A percentile compares a stretch with the other conserved stretches of the same genome.
phyloP scores from a whole-genome alignment of 352 stramenopile species.

The Phytophthora macrochlamydospora region DNA sequence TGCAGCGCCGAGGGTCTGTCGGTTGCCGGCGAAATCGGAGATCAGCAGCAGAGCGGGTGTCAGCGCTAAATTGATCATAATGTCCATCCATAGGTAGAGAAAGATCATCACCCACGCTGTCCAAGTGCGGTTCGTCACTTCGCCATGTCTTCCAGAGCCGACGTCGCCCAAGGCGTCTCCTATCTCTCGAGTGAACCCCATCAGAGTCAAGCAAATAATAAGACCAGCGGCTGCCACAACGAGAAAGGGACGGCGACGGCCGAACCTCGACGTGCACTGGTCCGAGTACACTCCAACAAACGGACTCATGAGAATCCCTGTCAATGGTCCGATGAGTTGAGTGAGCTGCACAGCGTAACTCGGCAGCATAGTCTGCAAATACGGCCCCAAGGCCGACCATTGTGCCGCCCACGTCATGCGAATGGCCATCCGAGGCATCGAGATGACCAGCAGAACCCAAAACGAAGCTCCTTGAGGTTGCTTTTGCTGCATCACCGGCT shows the following conservation, averaged over 20 bases:
- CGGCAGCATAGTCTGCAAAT: conserved; percentile 51
- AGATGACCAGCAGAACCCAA: conserved; percentile 45
- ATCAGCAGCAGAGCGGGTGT: conserved; percentile 54
- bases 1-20: conserved; percentile 50
- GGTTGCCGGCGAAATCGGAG: conserved; percentile 60
- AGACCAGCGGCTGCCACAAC: conserved; percentile 38
- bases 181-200: conserved; percentile 61
- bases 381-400: conserved; percentile 58
- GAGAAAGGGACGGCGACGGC: conserved; percentile 46
- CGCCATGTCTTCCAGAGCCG: conserved; percentile 26
- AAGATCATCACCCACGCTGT: conserved; percentile 50
- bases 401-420: conserved; percentile 62
- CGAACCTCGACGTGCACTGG: conserved; percentile 36
- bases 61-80: conserved; percentile 59
- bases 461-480: conserved; percentile 22
- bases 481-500: background rate
- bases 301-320: conserved; percentile 53
- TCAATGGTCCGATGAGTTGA: conserved; percentile 55
- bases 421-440: conserved; percentile 58
- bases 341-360: conserved; percentile 50
- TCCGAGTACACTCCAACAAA: conserved; percentile 59
- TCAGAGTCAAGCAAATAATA: conserved; percentile 54
- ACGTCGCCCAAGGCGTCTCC: conserved; percentile 49
- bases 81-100: conserved; percentile 72
- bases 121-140: conserved; percentile 41